These are phyloP conservation scores for Diplodia sapinea DNA, from an alignment of 2,329 filamentous ascomycete genomes.

Conservation along the genomic window DNA sequence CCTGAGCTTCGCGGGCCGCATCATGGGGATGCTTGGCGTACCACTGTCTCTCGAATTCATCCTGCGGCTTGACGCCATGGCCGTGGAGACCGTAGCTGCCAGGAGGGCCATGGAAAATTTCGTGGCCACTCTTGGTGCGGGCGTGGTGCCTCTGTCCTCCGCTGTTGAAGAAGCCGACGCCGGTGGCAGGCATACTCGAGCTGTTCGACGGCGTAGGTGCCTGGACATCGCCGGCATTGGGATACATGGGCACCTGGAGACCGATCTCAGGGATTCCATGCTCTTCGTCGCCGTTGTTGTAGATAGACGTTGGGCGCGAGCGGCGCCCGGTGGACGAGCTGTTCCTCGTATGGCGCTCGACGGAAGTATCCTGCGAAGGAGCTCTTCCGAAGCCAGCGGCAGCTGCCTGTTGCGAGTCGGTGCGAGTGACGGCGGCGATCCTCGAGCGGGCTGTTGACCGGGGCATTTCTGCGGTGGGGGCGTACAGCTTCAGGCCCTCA, in stretches of 20 bases:
- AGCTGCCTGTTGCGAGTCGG: slow-evolving; percentile 85
- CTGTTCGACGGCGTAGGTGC: slow-evolving; percentile 81
- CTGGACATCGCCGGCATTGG: slow-evolving; percentile 91
- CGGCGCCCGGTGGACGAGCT: slow-evolving; percentile 41
- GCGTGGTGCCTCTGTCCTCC: slow-evolving; percentile 61
- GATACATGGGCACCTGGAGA: slow-evolving; percentile 90
- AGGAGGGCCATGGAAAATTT: slow-evolving; percentile 73
- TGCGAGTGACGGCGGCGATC: slow-evolving; percentile 84
- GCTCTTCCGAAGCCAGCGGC: slow-evolving; percentile 79
- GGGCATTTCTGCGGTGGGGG: slow-evolving; percentile 85
- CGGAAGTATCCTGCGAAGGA: slow-evolving; percentile 37
- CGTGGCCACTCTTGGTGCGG: slow-evolving; percentile 74
- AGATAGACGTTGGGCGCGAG: slow-evolving; percentile 61
- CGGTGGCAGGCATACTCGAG: slow-evolving; percentile 48
- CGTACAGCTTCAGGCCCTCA: slow-evolving; percentile 83
- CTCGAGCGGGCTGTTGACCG: slow-evolving; percentile 80
- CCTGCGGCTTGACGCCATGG: slow-evolving; percentile 72
- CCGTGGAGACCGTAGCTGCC: slow-evolving; percentile 94
- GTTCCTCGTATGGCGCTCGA: slow-evolving; percentile 28
- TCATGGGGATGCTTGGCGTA: slow-evolving; percentile 90
- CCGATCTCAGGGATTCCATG: slow-evolving; percentile 93
- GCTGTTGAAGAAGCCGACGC: slow-evolving; percentile 63
- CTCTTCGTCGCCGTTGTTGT: slow-evolving; percentile 67
- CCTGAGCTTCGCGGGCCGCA: slow-evolving; percentile 74
- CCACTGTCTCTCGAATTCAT: slow-evolving; percentile 89